Base-by-base conservation (phyloP, 2,329 filamentous ascomycete species). In the Cercospora sp. region DNA sequence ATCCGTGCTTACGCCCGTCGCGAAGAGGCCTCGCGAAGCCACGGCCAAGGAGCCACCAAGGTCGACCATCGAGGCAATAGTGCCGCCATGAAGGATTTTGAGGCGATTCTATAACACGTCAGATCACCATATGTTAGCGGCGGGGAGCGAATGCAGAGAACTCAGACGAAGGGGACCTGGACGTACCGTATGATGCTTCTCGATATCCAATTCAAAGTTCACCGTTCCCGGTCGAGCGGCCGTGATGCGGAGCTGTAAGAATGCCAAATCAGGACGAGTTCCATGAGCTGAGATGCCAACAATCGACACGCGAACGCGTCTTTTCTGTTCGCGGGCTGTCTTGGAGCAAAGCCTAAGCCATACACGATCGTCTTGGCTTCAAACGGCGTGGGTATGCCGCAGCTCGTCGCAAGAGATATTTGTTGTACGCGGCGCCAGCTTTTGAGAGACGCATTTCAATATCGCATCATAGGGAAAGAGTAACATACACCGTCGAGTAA, bases 21-120 rank as follows among this genome's bases (percentile, higher is more conserved):
- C 84, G 74, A 87, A 90, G 1, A 91, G 81, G 0, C 89, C 88
- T 36, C 85, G 81, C 0, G 88, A 90, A 6, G 88, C 89, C 48
- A 91, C 86, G 8, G 88, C 88, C 9, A 91, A 80, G 16, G 87
- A 89, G 23, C 89, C 89, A 4, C 89, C 88, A 0, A 90, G 84
- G 72, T 91, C 88, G 58, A 89, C 87, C 80, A 94, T 89, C 76
- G 89, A 91, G 3, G 91, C 91, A 30, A 94, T 89, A 0, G 91
- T 92, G 3, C 91, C 91, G 18, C 91, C 91, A 74, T 94, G 91
- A 30, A 94, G 85, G 40, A 90, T 93, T 63, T 88, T 86, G 0
- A 94, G 82, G 1, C 91, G 89, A 76, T 94, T 94, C 90, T 93
- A 23, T 4, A 8, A 13, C n/a, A 30, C 5, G n/a, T 53, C 28